These are phyloP conservation scores for Fusarium fracticaudum DNA, from an alignment of 2,329 filamentous ascomycete species.

Conservation along the genomic window DNA sequence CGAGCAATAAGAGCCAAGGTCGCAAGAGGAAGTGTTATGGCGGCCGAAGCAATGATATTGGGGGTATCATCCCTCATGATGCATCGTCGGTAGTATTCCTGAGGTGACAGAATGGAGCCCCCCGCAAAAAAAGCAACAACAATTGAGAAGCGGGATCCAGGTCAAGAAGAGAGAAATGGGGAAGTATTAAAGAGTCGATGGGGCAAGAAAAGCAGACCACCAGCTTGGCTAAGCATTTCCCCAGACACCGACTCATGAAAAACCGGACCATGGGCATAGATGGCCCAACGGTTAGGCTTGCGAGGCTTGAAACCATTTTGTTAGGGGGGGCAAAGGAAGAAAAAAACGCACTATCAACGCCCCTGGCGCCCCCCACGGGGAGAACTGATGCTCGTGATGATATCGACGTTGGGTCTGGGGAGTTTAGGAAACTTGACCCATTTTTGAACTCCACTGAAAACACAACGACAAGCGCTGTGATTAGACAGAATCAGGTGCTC, in stretches of 20 bases:
- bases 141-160: slow-evolving; percentile 2
- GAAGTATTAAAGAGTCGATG: slow-evolving; percentile 21
- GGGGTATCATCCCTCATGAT: slow-evolving; percentile 38
- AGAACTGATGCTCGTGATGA: slow-evolving; percentile 7
- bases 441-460: slow-evolving; percentile 6
- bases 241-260: slow-evolving; percentile 1
- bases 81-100: slow-evolving; percentile 18
- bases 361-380: slow-evolving; percentile 29
- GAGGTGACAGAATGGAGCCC: neutral
- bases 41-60: slow-evolving; percentile 35
- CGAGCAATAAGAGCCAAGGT: slow-evolving; percentile 30
- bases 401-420: slow-evolving; percentile 12
- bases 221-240: slow-evolving; percentile 3
- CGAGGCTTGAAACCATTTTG: slow-evolving; percentile 2
- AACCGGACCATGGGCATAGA: neutral
- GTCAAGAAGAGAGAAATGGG: slow-evolving; percentile 3
- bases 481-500: slow-evolving; percentile 6
- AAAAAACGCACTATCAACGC: slow-evolving; percentile 6
- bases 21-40: slow-evolving; percentile 33
- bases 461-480: neutral
- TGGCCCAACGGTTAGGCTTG: slow-evolving; percentile 5
- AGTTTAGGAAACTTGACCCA: neutral
- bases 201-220: neutral
- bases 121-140: neutral
- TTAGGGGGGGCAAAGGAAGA: neutral